Evolutionary conservation across 1,284 basidiomycete species (phyloP).

Genomic region (Tylopilus orsonianus): DNA sequence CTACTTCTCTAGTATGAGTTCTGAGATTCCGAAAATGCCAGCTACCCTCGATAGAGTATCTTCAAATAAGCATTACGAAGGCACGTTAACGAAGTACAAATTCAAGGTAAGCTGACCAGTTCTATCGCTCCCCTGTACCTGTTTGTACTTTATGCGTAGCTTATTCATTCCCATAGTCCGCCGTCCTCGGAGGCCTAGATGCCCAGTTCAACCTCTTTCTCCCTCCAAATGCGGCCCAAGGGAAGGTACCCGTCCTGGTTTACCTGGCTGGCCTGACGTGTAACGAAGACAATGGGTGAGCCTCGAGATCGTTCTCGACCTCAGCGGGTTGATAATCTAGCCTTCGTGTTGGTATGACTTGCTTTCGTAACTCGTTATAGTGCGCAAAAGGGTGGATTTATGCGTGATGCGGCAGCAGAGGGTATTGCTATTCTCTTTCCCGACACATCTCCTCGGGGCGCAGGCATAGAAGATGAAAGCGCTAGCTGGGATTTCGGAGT

Average conservation of each 20-base stretch:
- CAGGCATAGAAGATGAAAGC: conserved; percentile 86
- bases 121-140: background rate
- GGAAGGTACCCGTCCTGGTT: conserved; percentile 79
- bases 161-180: conserved; percentile 43
- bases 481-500: conserved; percentile 93
- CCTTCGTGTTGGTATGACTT: background rate
- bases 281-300: conserved; percentile 92
- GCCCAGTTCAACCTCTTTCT: conserved; percentile 91
- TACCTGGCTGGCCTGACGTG: conserved; percentile 95
- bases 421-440: conserved; percentile 93
- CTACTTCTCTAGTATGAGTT: too few species aligned
- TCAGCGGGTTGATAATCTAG: background rate
- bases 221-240: conserved; percentile 59
- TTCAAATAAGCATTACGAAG: conserved; percentile 77
- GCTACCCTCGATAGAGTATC: conserved; percentile 40
- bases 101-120: conserved; percentile 57
- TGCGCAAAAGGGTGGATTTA: conserved; percentile 86
- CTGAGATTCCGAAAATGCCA: conserved; percentile 25
- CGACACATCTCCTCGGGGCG: conserved; percentile 94
- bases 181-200: conserved; percentile 74
- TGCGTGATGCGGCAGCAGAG: conserved; percentile 77
- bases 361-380: conserved; percentile 37
- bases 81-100: conserved; percentile 83
- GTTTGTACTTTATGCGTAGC: background rate
- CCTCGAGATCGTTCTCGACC: background rate